Base-by-base conservation (phyloP, 768 basidiomycete genomes). In the Leccinum pellstonianum region DNA sequence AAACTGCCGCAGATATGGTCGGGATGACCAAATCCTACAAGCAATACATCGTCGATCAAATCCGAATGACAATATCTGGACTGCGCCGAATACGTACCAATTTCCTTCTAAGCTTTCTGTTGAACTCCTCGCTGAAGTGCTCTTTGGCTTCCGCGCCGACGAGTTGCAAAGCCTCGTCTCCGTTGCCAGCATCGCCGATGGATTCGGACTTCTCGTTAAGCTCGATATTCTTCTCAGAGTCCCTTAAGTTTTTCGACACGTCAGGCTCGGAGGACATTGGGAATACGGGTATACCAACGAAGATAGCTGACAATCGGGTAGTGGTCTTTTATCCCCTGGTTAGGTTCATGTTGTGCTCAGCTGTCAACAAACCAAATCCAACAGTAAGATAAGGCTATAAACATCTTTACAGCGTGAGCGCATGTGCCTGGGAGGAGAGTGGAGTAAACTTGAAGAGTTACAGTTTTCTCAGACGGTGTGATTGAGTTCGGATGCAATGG, bases 121-220 rank as follows among this genome's bases (percentile, higher is more conserved):
- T 85, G 52, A 83, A 86, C 61, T 86, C 85, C 23, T 87, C 85
- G 57, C 77, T 83, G 70, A 87, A 87, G 46, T 81, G 72, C 4
- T 68, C 68, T 25, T 77, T 77, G 27, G 81, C 75, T 62, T 83
- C 81, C 3, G 74, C 71, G 1, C 85, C 84, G 56, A 88, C 85
- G 15, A 88, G 80, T 57, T 77, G 74, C 49, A 87, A 76, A 10
- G 86, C 86, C 64, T 86, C 86, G 63, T 87, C 85, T 7, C 82
- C 84, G 41, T 83, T 70, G 4, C 66, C 58, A 7, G 77, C 68
- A 59, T 81, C 75, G 49, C 79, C 55, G 5, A 76, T 61, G 6
- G 62, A 59, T 12, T 56, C 67, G 23, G 62, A 35, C 60, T 77
- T 77, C 63, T 81, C 79, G 4, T 43, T 9, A 11, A n/a, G 9